A percentile compares a stretch with the other conserved stretches of the same genome.
Conservation (phyloP, 2,329 filamentous ascomycete species). For the Phymatotrichopsis omnivora region DNA sequence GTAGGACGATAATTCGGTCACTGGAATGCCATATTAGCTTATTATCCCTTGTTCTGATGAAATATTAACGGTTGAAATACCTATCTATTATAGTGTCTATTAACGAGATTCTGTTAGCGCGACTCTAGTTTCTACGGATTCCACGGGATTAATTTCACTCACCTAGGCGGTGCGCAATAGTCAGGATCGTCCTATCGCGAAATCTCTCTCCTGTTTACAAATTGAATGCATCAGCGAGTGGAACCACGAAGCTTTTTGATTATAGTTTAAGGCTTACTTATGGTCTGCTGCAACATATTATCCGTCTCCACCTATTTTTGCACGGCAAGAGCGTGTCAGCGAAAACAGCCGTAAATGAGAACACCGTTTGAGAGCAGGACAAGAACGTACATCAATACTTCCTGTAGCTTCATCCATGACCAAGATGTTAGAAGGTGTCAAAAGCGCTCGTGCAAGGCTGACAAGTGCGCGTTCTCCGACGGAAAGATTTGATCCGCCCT, state of each 20-base stretch:
- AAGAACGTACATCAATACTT: conserved; percentile 43
- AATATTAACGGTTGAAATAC: conserved; percentile 9
- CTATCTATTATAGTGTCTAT: conserved; percentile 71
- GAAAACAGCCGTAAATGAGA: conserved; percentile 12
- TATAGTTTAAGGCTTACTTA: conserved; percentile 15
- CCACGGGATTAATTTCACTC: no score
- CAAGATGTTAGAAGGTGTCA: conserved; percentile 93
- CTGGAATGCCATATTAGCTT: conserved; percentile 34
- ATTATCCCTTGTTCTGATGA: conserved; percentile 7
- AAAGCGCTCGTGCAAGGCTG: conserved; percentile 81
- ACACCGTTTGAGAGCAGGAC: conserved; percentile 10
- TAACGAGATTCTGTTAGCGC: no score
- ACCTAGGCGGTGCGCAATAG: conserved; percentile 95
- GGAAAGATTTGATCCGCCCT: conserved; percentile 94
- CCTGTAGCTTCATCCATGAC: conserved; percentile 95
- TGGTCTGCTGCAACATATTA: conserved; percentile 53
- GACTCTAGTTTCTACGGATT: no score
- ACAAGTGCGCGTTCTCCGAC: conserved; percentile 91
- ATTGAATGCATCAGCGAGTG: conserved; percentile 47
- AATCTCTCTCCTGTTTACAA: conserved; percentile 45
- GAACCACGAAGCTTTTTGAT: conserved; percentile 16
- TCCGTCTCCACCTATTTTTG: conserved; percentile 51
- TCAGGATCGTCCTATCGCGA: conserved; percentile 89
- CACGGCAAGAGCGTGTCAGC: conserved; percentile 13
- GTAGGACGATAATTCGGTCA: conserved; percentile 86